Evolutionary conservation across 805 yeast species (phyloP), one percentile per base, ranked within the genome.

Genomic region (Blastobotrys chiropterorum): DNA sequence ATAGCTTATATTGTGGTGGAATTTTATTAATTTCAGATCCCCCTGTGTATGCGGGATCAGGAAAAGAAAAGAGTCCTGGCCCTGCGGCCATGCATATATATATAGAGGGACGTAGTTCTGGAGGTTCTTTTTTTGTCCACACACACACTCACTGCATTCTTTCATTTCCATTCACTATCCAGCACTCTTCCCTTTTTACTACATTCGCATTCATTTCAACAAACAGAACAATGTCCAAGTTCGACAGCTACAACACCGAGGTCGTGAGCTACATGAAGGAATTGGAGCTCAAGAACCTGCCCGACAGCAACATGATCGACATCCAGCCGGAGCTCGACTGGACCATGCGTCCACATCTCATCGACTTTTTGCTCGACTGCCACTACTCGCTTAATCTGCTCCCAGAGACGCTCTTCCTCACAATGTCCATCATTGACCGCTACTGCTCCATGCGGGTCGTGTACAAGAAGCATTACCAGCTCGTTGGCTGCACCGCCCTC

Each of bases 361-460:
- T 92, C 44, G 95, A 89, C 62, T 90, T 90, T 62, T 72, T 90
- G 19, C 76, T 87, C 58, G 94, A 90, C 53, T 60, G 71, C 22
- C 76, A 75, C 72, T 80, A 74, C 62, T 86, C 68, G 58, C 79
- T 64, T 67, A 85, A 71, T 68, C 85, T 71, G 70, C 85, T 69
- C 73, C 87, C 71, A 61, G 89, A 60, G 77, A 89, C 73, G 70
- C 83, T 73, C 74, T 88, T 62, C 73, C 81, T 73, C 71, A 81
- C 79, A 73, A 81, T 84, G 30, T 81, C 83, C 59, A 74, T 90
- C 47, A 85, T 90, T 54, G 99, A 92, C 67, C 79, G 97, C 56
- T 92, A 92, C 71, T 88, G 96, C 67, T 85, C 96, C 48, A 85
- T 83, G 62, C 76, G 97, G 60, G 81, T 90, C 4, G 95, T 90